phyloP scores from a whole-genome alignment of 306 rosid species.

The Medicago ruthenica region DNA sequence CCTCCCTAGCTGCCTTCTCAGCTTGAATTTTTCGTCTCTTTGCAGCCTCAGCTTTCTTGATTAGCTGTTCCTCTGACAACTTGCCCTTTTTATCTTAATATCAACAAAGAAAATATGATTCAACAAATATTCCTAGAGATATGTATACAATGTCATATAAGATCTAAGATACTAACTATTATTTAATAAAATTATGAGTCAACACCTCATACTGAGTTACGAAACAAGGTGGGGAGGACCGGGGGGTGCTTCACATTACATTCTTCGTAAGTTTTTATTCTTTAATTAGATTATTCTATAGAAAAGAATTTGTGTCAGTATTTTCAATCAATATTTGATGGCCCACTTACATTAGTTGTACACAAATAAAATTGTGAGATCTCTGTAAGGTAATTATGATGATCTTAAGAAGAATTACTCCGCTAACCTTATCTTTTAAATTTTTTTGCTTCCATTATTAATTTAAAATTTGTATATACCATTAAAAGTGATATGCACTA shows the following conservation, averaged over 20 bases:
- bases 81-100: slow-evolving; percentile 54
- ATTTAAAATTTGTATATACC: slow-evolving; percentile 26
- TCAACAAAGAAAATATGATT: slow-evolving; percentile 37
- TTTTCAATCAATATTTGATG: slow-evolving; percentile 10
- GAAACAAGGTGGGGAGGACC: background rate
- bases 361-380: background rate
- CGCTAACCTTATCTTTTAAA: background rate
- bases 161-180: background rate
- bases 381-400: background rate
- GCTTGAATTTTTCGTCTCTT: slow-evolving; percentile 62
- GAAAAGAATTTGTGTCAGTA: background rate
- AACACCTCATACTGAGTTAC: background rate
- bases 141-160: background rate
- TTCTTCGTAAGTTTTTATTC: background rate
- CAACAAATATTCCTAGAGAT: slow-evolving; percentile 5
- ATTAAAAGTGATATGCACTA: background rate
- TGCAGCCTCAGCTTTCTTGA: slow-evolving; percentile 68
- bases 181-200: background rate
- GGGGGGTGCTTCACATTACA: slow-evolving; percentile 11
- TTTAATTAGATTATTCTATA: background rate
- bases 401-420: background rate
- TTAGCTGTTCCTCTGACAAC: slow-evolving; percentile 61
- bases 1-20: slow-evolving; percentile 63
- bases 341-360: slow-evolving; percentile 9
- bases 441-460: background rate